Conservation (phyloP, 345 rosid genomes). For the Erysimum cheiranthoides region DNA sequence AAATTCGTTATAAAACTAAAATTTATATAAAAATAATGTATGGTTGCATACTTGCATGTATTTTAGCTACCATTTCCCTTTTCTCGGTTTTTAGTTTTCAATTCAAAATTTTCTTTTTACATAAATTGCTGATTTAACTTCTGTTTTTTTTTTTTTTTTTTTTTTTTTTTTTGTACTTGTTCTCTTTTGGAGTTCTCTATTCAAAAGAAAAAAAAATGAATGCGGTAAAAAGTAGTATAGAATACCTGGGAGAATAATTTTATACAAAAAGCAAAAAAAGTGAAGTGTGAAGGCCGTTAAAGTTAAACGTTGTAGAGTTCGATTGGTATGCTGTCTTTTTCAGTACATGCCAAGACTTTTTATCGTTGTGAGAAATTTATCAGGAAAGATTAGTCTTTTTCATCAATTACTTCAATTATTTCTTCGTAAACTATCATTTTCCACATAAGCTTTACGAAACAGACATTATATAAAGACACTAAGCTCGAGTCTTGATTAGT, state of each 20-base stretch:
- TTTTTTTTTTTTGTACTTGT: too few relatives aligned
- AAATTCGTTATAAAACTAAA: neutral
- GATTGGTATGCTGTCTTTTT: conserved; percentile 12
- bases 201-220: too few relatives aligned
- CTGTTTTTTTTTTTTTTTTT: too few relatives aligned
- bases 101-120: neutral
- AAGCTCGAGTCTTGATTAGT: neutral
- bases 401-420: neutral
- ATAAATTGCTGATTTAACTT: too few relatives aligned
- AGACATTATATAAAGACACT: too few relatives aligned
- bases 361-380: neutral
- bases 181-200: too few relatives aligned
- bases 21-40: neutral
- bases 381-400: neutral
- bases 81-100: neutral
- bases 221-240: too few relatives aligned
- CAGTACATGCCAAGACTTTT: neutral
- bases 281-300: neutral
- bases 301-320: neutral
- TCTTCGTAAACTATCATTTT: neutral
- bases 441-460: neutral
- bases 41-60: too few relatives aligned
- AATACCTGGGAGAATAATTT: too few relatives aligned
- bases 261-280: too few relatives aligned
- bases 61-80: neutral